Evolutionary conservation across 2,329 filamentous ascomycete genomes (phyloP), one percentile per base, ranked within the genome.

Genomic region (Diaporthe sp.): DNA sequence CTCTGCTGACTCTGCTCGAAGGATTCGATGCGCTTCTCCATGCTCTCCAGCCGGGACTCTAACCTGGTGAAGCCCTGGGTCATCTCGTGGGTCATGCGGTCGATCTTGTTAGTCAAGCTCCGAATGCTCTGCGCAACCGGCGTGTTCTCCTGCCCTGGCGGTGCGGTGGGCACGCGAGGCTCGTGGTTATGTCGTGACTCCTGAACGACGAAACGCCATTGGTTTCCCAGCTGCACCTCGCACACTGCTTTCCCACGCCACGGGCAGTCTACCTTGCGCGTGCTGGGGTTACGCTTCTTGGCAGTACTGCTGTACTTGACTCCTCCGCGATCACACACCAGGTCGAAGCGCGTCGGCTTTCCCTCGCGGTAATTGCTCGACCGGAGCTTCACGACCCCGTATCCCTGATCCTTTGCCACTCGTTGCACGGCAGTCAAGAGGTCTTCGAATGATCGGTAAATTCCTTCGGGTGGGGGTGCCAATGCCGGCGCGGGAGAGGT

Each of bases 231-330:
- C 80, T 91, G 89, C 9, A 92, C 90, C 79, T 92, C 90, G 76
- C 90, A 92, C 30, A 92, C 90, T 33, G 90, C 90, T 83, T 92
- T 92, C 72, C 90, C 90, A 70, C 89, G 88, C 84, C 90, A 92
- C 15, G 90, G 90, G 73, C 90, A 92, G 80, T 92, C 90, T 72
- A 92, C 89, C 82, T 92, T 92, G 80, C 90, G 89, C 57, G 90
- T 92, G 71, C 89, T 91, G 1, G 90, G 90, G 78, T 90, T 91
- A 73, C 90, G 88, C 84, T 91, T 92, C 85, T 91, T 91, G 10
- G 90, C 90, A 1, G 90, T 92, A 82, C 89, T 91, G 83, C 85
- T 90, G 82, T 92, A 92, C 82, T 91, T 92, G 80, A 92, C 90
- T 75, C 90, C 90, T 71, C 90, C 90, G 54, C 90, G 89, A 77